Evolutionary conservation across 2,329 filamentous ascomycete genomes (phyloP).

Genomic region (Thielaviopsis euricoi): DNA sequence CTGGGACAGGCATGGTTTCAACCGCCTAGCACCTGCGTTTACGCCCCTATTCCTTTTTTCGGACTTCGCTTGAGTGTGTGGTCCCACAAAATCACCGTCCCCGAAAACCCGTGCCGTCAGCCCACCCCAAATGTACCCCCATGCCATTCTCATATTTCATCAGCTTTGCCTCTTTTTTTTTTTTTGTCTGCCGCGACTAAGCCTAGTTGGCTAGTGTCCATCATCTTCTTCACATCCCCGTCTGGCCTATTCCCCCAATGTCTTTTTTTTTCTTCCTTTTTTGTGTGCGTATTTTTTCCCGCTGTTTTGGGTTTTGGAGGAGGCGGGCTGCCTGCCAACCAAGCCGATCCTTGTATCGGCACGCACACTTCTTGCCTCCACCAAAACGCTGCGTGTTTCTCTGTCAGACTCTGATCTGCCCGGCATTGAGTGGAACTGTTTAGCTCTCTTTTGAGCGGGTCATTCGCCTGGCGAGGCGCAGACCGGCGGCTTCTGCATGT

Average conservation of each 20-base stretch:
- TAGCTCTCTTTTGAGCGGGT: neutral
- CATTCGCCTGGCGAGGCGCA: neutral
- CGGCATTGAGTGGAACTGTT: neutral
- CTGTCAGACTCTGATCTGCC: neutral
- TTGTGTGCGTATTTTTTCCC: neutral
- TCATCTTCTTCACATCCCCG: neutral
- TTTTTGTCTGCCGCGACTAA: neutral
- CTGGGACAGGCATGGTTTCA: neutral
- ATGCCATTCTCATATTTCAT: neutral
- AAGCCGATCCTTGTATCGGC: neutral
- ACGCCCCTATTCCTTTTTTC: neutral
- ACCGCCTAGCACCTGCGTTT: neutral
- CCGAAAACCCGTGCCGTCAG: constrained; percentile 7
- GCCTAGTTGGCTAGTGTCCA: neutral
- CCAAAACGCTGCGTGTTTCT: neutral
- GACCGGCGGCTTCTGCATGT: neutral
- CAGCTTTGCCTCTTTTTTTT: neutral
- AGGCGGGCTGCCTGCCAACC: neutral
- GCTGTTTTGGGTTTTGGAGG: neutral
- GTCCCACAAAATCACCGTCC: constrained; percentile 9
- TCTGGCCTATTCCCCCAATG: neutral
- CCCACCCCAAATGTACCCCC: neutral
- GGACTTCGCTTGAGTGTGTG: neutral
- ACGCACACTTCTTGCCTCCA: neutral
- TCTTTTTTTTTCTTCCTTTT: neutral